Evolutionary conservation across 2,329 filamentous ascomycete species (phyloP).

Genomic region (Didymella segeticola): DNA sequence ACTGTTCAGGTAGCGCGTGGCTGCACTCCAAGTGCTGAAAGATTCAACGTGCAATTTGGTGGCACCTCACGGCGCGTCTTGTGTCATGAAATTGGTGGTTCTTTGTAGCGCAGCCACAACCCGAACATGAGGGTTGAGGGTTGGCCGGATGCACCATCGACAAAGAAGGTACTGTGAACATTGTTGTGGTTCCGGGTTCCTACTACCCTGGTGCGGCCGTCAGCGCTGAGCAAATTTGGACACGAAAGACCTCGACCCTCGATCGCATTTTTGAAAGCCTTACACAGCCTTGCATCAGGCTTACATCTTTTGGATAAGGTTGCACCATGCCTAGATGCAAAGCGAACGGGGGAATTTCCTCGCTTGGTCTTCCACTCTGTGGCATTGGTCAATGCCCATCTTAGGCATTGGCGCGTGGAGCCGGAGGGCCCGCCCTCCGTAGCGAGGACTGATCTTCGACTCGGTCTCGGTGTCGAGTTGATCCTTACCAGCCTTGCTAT

Average conservation of each 20-base stretch:
- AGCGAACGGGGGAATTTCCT: not conserved
- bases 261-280: not conserved
- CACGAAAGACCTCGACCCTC: not conserved
- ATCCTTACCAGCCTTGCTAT: slow-evolving; percentile 11
- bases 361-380: not conserved
- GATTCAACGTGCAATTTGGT: slow-evolving; percentile 3
- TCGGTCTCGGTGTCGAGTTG: not conserved
- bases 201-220: not conserved
- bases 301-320: slow-evolving; percentile 2
- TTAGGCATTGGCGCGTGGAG: not conserved
- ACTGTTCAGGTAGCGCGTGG: slow-evolving; percentile 4
- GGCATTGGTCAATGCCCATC: not conserved
- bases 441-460: slow-evolving; percentile 6
- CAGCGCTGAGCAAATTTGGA: not conserved
- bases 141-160: not conserved
- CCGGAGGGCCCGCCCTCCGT: not conserved
- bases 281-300: not conserved
- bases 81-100: not conserved
- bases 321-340: not conserved
- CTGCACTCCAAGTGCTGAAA: not conserved
- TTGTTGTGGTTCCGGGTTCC: not conserved
- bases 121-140: not conserved
- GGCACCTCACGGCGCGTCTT: not conserved
- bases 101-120: slow-evolving; percentile 9
- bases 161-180: too few relatives aligned